Evolutionary conservation across 164 flowering plant genomes (phyloP), one percentile per base, ranked within the genome.

Genomic region (Aristolochia contorta): DNA sequence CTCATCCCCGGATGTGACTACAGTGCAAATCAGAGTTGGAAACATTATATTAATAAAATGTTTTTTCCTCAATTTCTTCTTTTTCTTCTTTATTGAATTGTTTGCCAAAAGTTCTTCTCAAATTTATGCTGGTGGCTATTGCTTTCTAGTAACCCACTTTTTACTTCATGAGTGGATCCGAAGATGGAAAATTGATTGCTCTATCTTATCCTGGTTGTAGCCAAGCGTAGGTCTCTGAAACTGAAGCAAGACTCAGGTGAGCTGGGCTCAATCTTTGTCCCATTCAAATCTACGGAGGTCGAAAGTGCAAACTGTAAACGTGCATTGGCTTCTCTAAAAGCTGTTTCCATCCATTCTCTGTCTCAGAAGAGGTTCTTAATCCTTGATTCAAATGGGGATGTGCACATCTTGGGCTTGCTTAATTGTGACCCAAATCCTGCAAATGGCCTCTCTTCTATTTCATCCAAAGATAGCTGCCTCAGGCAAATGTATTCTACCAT

Each of bases 351-450:
- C 61, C 84, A 86, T 65, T 73, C 86, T 53, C 60, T 91, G 59
- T 75, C 89, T 33, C 71, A 73, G 33, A 69, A 75, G 49, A 79
- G 65, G 57, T 81, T 83, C 70, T 47, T 91, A 64, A 67, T 91
- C 54, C 69, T 91, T 75, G 94, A 88, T 64, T 84, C 94, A 21
- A 65, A 47, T 71, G 96, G 96, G 65, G 77, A 81, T 62, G 37
- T 91, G 19, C 87, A 83, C 65, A 68, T 82, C 46, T 63, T 88
- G 72, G 33, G 63, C 60, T 55, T 83, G 45, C 69, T 75, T 21
- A 72, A 47, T 21, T 53, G 16, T 53, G 56, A 27, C 25, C 25
- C 14, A 43, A 32, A 74, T 63, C 48, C 25, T 65, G 87, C 82
- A 53, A 60, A 74, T 58, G 52, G 56, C 10, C 56, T 70, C 13